Evolutionary conservation across 176 grass and related monocot genomes (phyloP).

Genomic region (Saccharum spontaneum): DNA sequence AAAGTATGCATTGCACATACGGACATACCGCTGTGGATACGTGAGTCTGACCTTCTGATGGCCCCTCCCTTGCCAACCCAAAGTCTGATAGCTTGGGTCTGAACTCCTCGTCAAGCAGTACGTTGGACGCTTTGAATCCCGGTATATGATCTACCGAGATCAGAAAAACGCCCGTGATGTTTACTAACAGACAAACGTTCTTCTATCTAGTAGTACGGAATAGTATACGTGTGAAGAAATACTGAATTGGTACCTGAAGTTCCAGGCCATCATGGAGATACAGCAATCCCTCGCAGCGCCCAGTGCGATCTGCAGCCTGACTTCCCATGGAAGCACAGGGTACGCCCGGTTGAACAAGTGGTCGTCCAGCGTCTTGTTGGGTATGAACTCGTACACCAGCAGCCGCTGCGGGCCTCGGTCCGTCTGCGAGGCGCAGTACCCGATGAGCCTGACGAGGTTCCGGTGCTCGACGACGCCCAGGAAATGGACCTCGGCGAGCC

Average conservation of each 20-base stretch:
- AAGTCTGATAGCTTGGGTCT: slow-evolving; percentile 72
- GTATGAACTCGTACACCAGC: slow-evolving; percentile 76
- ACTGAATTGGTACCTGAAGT: slow-evolving; percentile 44
- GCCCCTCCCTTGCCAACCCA: slow-evolving; percentile 71
- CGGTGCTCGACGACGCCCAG: slow-evolving; percentile 63
- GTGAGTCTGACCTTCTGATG: slow-evolving; percentile 66
- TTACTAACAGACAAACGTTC: background rate
- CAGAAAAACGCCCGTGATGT: background rate
- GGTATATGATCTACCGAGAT: slow-evolving; percentile 56
- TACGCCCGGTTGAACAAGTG: slow-evolving; percentile 64
- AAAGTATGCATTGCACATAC: background rate
- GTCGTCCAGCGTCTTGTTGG: slow-evolving; percentile 73
- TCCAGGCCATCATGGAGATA: slow-evolving; percentile 67
- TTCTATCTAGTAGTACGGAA: background rate
- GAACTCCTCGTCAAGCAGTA: slow-evolving; percentile 68
- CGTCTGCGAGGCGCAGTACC: slow-evolving; percentile 46
- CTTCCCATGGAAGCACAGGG: slow-evolving; percentile 52
- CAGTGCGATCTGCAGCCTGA: slow-evolving; percentile 58
- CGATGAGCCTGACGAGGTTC: slow-evolving; percentile 70
- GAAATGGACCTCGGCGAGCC: slow-evolving; percentile 72
- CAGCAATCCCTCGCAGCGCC: slow-evolving; percentile 65
- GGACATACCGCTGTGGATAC: slow-evolving; percentile 61
- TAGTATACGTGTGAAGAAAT: background rate
- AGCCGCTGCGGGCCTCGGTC: slow-evolving; percentile 58
- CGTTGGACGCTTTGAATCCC: slow-evolving; percentile 79